phyloP scores from a whole-genome alignment of 2,329 filamentous ascomycete genomes.

The Colletotrichum sojae region DNA sequence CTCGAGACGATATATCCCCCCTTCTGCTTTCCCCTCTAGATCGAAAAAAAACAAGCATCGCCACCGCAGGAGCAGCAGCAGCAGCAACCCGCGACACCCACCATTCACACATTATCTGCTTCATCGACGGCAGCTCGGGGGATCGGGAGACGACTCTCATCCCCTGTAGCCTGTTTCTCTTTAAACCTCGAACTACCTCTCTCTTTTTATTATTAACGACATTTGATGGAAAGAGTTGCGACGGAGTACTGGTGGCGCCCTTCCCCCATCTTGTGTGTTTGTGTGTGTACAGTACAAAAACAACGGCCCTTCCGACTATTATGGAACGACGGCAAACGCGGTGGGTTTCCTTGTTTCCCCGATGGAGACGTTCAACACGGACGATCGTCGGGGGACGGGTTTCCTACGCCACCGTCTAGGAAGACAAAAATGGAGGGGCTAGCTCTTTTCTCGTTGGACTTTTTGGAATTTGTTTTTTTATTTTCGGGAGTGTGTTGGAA shows the following conservation, averaged over 20 bases:
- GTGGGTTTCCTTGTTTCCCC: not conserved
- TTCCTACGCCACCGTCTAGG: not conserved
- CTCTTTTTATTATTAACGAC: slow-evolving; percentile 28
- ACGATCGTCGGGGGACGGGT: not conserved
- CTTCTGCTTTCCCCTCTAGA: not conserved
- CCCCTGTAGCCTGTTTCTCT: not conserved
- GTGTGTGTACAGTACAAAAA: slow-evolving; percentile 37
- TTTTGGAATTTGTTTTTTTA: not conserved
- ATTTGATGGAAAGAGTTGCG: slow-evolving; percentile 35
- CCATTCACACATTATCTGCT: not conserved
- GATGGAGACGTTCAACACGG: not conserved
- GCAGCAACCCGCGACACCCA: slow-evolving; percentile 1
- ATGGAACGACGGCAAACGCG: slow-evolving; percentile 8
- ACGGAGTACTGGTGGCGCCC: slow-evolving; percentile 31
- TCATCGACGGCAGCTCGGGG: not conserved
- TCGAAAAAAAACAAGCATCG: not conserved
- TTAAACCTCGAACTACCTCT: not conserved
- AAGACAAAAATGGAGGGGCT: not conserved
- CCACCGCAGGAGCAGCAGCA: slow-evolving; percentile 1
- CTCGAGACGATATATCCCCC: slow-evolving; percentile 20
- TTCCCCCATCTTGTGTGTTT: slow-evolving; percentile 38
- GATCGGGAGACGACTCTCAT: no score
- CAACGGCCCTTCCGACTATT: slow-evolving; percentile 30
- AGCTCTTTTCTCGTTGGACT: slow-evolving; percentile 12
- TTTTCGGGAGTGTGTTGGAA: slow-evolving; percentile 1